Base-by-base conservation (phyloP, 1,139 yeast genomes). In the Kodamaea arcana region DNA sequence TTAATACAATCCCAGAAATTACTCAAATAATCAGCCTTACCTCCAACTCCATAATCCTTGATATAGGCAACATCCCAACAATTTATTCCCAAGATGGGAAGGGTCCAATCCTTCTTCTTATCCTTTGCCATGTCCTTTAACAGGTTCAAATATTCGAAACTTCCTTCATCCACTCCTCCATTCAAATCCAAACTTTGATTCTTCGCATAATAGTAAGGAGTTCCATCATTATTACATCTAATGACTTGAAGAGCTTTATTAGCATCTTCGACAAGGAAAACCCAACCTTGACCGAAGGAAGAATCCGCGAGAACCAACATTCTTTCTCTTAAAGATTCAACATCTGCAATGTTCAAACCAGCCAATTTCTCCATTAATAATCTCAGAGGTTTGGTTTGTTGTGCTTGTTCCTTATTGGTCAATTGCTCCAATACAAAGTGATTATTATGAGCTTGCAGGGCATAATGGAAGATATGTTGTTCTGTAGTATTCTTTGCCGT, bases 371-470 rank as follows among this genome's bases (percentile, higher is more conserved):
- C 69, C 51, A 69, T 51, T 31, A 78, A 59, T 10, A 62, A 54
- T 51, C 77, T 65, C 12, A 79, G 72, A 9, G 82, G 81, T 43
- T 56, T 56, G 10, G 74, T 63, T 18, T 52, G 47, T 16, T 50
- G 44, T 3, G 72, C 71, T 33, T 49, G 58, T 7, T 53, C 39
- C 41, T 51, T 54, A 42, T 59, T 50, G 17, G 63, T 47, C 40
- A 90, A 69, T 51, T 85, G 84, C 56, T 83, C 80, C 55, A 88
- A 79, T 50, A 84, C 87, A 40, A 92, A 71, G 62, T 92, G 98
- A 65, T 92, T 92, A 64, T 88, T 90, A 63, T 85, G 94, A 2
- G 90, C 82, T 57, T 85, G 95, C 4, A 96, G 84, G 10, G 98
- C 97, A 53, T 72, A 78, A 62, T 88, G 94, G 70, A 83, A 90